phyloP scores from a whole-genome alignment of 2,329 filamentous ascomycete genomes.

The Colletotrichum chrysophilum region DNA sequence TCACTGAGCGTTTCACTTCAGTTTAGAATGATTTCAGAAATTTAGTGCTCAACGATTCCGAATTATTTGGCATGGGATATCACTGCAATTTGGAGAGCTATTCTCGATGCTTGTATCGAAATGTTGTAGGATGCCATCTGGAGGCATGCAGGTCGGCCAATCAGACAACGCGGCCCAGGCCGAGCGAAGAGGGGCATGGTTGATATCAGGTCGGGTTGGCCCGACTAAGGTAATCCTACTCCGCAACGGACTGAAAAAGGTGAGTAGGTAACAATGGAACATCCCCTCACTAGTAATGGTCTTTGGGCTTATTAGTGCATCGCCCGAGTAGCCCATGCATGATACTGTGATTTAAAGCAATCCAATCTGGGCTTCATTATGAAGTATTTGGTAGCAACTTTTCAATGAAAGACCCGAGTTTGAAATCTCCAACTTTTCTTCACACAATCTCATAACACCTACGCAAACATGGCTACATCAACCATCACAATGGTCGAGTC shows the following conservation, averaged over 20 bases:
- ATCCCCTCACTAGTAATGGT: neutral
- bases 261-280: neutral
- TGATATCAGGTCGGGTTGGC: neutral
- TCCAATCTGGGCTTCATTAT: neutral
- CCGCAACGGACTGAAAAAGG: neutral
- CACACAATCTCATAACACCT: neutral
- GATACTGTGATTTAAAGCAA: neutral
- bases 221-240: neutral
- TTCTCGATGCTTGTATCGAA: neutral
- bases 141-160: neutral
- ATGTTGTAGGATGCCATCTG: neutral
- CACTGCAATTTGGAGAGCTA: neutral
- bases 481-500: neutral
- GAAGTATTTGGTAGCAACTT: neutral
- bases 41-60: rapidly evolving
- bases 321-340: neutral
- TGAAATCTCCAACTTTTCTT: neutral
- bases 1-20: neutral
- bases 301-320: neutral
- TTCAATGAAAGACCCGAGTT: neutral
- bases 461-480: neutral
- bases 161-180: neutral
- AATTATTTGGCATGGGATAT: neutral
- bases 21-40: neutral
- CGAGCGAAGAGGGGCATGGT: neutral